phyloP scores from a whole-genome alignment of 2,329 filamentous ascomycete genomes.

The Fusarium compactum region DNA sequence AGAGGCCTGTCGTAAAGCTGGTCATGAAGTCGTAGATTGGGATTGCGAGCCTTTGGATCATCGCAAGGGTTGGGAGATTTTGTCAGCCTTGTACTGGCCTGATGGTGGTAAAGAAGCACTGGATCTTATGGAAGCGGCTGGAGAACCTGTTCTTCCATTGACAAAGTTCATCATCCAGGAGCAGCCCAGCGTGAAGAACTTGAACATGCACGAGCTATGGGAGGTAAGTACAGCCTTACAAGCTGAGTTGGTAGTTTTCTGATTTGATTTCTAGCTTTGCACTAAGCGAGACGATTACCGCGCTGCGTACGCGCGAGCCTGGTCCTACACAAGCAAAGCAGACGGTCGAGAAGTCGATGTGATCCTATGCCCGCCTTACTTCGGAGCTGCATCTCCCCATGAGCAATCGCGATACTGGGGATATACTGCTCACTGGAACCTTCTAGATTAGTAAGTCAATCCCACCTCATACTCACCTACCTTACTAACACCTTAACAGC shows the following conservation, averaged over 20 bases:
- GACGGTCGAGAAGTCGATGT: conserved; percentile 63
- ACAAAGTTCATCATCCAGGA: conserved; percentile 71
- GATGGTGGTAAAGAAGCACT: conserved; percentile 70
- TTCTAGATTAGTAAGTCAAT: conserved; percentile 67
- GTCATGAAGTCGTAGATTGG: conserved; percentile 66
- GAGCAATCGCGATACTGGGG: conserved; percentile 65
- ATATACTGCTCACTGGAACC: conserved; percentile 76
- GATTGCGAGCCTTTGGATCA: conserved; percentile 66
- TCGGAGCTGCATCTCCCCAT: conserved; percentile 62
- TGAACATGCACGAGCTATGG: conserved; percentile 58
- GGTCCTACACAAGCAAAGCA: conserved; percentile 52
- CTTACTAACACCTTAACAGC: conserved; percentile 5
- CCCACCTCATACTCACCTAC: accelerated
- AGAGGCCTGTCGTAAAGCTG: conserved; percentile 59
- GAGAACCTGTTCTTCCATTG: conserved; percentile 70
- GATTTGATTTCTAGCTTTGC: conserved; percentile 44
- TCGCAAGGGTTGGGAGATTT: conserved; percentile 61
- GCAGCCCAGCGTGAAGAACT: conserved; percentile 56
- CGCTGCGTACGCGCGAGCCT: conserved; percentile 52
- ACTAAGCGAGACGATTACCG: conserved; percentile 56
- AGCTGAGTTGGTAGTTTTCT: accelerated
- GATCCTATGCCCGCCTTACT: conserved; percentile 70
- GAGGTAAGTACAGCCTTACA: conserved; percentile 36
- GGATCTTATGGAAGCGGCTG: conserved; percentile 62
- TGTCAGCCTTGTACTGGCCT: conserved; percentile 63